Evolutionary conservation across 2,329 filamentous ascomycete genomes (phyloP).

Genomic region (Chrysosporium keratinophilum): DNA sequence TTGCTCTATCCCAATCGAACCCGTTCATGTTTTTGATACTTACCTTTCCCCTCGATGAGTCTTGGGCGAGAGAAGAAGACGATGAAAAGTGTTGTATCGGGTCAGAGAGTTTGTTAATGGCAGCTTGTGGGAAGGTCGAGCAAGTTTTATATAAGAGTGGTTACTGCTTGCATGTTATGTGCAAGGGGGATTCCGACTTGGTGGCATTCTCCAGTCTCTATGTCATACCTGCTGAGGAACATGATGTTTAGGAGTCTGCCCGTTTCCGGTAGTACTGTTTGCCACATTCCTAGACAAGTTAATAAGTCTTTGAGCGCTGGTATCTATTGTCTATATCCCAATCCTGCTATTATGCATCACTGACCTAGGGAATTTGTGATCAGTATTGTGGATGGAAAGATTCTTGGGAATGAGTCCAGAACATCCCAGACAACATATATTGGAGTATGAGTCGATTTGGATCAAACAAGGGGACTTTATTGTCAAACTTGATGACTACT

Average conservation of each 20-base stretch:
- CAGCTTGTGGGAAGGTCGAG: not conserved
- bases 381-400: too few relatives aligned
- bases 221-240: not conserved
- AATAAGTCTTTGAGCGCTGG: too few relatives aligned
- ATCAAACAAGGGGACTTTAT: too few relatives aligned
- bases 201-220: not conserved
- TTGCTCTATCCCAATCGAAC: constrained; percentile 9
- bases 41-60: not conserved
- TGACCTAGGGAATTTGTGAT: too few relatives aligned
- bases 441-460: too few relatives aligned
- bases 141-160: not conserved
- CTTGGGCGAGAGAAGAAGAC: not conserved
- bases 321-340: too few relatives aligned
- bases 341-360: too few relatives aligned
- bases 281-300: too few relatives aligned
- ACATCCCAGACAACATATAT: too few relatives aligned
- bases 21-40: not conserved
- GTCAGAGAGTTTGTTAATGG: not conserved
- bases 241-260: not conserved
- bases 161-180: not conserved
- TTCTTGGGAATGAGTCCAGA: too few relatives aligned
- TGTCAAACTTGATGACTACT: too few relatives aligned
- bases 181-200: not conserved
- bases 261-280: not conserved
- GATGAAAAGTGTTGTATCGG: not conserved